Evolutionary conservation across 495 filamentous ascomycete species (phyloP).

Genomic region (Podospora tetraspora): DNA sequence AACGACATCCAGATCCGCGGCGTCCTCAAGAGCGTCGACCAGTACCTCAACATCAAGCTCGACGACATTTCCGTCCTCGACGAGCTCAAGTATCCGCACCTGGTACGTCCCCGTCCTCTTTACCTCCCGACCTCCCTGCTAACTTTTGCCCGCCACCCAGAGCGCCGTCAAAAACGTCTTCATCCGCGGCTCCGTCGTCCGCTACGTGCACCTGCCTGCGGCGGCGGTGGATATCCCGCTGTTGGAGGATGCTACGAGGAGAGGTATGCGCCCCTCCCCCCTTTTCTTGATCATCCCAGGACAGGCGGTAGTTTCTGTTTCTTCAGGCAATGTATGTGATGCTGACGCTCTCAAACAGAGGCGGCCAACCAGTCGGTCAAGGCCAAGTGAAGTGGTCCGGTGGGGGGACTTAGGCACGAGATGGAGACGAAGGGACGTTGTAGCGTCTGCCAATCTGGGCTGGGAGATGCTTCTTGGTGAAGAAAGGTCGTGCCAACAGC

Average conservation of each 20-base stretch:
- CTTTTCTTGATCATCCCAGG: not conserved
- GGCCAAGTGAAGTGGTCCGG: constrained; percentile 8
- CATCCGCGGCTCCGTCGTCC: constrained; percentile 91
- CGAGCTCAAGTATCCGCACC: constrained; percentile 84
- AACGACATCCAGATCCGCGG: constrained; percentile 96
- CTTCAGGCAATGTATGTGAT: not conserved
- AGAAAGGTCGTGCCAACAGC: not conserved
- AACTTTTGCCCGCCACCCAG: constrained; percentile 18
- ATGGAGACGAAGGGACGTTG: not conserved
- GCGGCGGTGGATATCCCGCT: constrained; percentile 81
- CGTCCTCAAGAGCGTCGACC: constrained; percentile 92
- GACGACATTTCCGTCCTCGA: constrained; percentile 90
- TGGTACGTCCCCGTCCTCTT: constrained; percentile 49
- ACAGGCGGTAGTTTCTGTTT: not conserved
- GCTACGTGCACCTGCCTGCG: constrained; percentile 90
- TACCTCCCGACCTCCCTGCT: not conserved
- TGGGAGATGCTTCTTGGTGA: not conserved
- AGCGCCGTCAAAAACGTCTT: constrained; percentile 97
- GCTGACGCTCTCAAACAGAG: constrained; percentile 1
- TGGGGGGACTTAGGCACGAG: not conserved
- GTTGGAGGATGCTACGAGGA: constrained; percentile 90
- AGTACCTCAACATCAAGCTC: constrained; percentile 98
- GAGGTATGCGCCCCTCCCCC: constrained; percentile 55
- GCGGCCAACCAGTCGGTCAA: constrained; percentile 15
- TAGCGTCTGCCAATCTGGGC: not conserved